These are phyloP conservation scores for Chytriomyces sp. DNA, from an alignment of 192 early-diverging fungal genomes.

Conservation along the genomic window DNA sequence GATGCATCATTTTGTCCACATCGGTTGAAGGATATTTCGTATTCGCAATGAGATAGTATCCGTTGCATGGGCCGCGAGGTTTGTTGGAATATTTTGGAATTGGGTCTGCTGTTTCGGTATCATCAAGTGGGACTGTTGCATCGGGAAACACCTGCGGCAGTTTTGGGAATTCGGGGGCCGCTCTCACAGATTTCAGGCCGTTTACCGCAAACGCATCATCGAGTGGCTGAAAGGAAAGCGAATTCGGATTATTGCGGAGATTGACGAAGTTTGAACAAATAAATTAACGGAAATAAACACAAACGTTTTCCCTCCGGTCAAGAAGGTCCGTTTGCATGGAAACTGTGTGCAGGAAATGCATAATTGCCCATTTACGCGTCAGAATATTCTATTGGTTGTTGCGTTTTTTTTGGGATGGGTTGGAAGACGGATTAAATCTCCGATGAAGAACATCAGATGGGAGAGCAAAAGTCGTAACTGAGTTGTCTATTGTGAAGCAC, in stretches of 20 bases:
- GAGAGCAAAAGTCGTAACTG: neutral
- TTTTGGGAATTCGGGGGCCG: constrained; percentile 6
- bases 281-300: neutral
- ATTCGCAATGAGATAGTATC: constrained; percentile 7
- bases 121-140: neutral
- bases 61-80: constrained; percentile 19
- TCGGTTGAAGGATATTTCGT: constrained; percentile 2
- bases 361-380: constrained; percentile 27
- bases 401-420: constrained; percentile 4
- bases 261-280: neutral
- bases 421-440: neutral
- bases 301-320: neutral
- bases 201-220: constrained; percentile 16
- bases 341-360: constrained; percentile 1
- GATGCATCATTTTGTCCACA: neutral
- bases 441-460: constrained; percentile 4
- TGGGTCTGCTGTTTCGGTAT: neutral
- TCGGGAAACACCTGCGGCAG: constrained; percentile 4
- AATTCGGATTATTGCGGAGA: neutral
- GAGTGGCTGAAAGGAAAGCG: neutral
- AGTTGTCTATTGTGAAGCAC: neutral
- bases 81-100: constrained; percentile 1
- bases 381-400: constrained; percentile 31
- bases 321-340: constrained; percentile 7
- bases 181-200: constrained; percentile 20